A percentile compares a stretch with the other conserved stretches of the same genome.
phyloP scores from a whole-genome alignment of 331 rosid genomes.

The Spiraea crenata region DNA sequence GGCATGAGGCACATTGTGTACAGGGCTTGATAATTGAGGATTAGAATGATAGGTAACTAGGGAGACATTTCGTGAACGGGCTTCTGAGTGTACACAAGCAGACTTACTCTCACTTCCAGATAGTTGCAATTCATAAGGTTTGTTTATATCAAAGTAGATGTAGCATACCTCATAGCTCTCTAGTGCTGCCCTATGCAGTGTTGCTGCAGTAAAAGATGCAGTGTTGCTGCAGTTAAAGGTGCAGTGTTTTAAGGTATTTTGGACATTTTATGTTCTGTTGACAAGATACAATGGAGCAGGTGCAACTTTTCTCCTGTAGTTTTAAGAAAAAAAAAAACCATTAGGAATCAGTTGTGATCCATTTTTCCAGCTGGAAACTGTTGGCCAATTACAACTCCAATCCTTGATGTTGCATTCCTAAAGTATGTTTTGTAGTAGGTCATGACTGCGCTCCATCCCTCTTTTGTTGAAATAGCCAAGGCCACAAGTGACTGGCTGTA shows the following conservation, averaged over 20 bases:
- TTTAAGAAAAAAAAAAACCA: neutral
- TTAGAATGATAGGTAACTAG: neutral
- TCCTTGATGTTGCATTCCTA: neutral
- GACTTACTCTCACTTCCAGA: neutral
- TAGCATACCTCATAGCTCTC: conserved; percentile 2
- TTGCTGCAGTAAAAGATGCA: conserved; percentile 11
- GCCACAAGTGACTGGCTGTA: neutral
- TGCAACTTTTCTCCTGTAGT: neutral
- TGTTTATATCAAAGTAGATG: neutral
- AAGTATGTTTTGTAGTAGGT: neutral
- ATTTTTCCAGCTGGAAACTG: neutral
- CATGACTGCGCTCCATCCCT: neutral
- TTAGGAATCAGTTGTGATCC: neutral
- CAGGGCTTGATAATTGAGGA: conserved; percentile 1
- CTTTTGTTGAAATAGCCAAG: neutral
- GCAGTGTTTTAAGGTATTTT: conserved; percentile 3
- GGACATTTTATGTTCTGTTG: neutral
- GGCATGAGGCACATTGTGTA: neutral
- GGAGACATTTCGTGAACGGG: neutral
- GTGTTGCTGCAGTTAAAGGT: conserved; percentile 13
- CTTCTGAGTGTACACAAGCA: neutral
- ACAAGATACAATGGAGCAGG: neutral
- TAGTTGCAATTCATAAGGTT: neutral
- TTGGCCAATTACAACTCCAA: neutral
- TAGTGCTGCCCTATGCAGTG: neutral